Conservation (phyloP, 805 yeast genomes). For the Wickerhamiella qilinensis region DNA sequence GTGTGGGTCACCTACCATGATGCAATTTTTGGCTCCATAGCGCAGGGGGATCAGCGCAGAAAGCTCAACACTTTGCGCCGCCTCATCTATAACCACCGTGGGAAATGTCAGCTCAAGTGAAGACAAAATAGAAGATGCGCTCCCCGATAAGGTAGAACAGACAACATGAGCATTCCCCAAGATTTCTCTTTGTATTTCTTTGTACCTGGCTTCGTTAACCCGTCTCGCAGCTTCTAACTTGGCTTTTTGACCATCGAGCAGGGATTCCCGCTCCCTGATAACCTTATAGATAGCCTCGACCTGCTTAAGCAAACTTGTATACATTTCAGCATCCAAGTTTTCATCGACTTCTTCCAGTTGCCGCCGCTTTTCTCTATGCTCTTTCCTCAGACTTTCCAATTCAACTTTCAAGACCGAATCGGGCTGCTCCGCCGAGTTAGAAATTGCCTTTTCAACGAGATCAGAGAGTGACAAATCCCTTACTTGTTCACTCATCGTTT, state of each 20-base stretch:
- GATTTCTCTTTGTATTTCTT: conserved; percentile 58
- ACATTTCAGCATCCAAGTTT: conserved; percentile 3
- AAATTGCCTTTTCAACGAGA: conserved; percentile 37
- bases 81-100: conserved; percentile 89
- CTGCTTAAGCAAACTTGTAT: conserved; percentile 3
- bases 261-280: conserved; percentile 54
- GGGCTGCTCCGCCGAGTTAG: conserved; percentile 14
- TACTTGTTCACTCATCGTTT: conserved; percentile 70
- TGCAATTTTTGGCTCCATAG: conserved; percentile 78
- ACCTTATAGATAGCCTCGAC: conserved; percentile 39
- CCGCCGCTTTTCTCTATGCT: conserved; percentile 9
- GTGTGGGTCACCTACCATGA: conserved; percentile 98
- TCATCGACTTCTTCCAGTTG: not conserved
- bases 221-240: conserved; percentile 49
- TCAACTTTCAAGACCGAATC: conserved; percentile 27
- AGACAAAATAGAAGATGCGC: conserved; percentile 78
- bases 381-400: conserved; percentile 13
- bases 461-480: conserved; percentile 76
- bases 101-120: conserved; percentile 64
- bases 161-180: conserved; percentile 65
- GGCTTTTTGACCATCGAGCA: conserved; percentile 68
- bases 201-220: conserved; percentile 59
- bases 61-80: conserved; percentile 90
- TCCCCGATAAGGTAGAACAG: conserved; percentile 84
- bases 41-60: conserved; percentile 83